phyloP scores from a whole-genome alignment of 2,329 filamentous ascomycete species.

The Stemphylium beticola region DNA sequence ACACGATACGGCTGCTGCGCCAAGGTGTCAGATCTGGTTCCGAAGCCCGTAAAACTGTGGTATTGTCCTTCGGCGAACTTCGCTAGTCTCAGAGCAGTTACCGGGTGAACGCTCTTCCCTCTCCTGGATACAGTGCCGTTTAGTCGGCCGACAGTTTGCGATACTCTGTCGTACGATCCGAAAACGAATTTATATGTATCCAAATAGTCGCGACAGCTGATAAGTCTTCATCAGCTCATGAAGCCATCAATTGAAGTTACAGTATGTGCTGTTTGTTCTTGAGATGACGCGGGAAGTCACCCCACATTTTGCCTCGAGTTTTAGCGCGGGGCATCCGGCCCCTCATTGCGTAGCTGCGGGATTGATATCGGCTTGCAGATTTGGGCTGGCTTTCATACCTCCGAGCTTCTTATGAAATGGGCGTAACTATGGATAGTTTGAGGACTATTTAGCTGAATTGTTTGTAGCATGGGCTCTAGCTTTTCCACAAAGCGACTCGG shows the following conservation, averaged over 20 bases:
- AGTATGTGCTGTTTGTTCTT: not conserved
- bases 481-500: too few species aligned
- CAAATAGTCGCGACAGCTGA: not conserved
- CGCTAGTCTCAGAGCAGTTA: not conserved
- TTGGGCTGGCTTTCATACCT: not conserved
- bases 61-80: not conserved
- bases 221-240: not conserved
- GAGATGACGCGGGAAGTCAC: constrained; percentile 4
- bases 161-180: not conserved
- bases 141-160: not conserved
- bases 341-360: constrained; percentile 16
- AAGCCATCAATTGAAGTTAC: not conserved
- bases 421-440: not conserved
- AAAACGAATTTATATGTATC: not conserved
- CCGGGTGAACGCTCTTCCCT: constrained; percentile 22
- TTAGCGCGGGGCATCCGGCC: constrained; percentile 29
- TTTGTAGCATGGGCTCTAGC: too few species aligned
- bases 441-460: not conserved
- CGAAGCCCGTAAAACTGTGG: constrained; percentile 5
- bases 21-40: constrained; percentile 11
- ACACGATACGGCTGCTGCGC: not conserved
- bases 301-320: constrained; percentile 24
- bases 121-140: not conserved
- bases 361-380: constrained; percentile 4
- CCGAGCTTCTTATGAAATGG: not conserved